Evolutionary conservation across 148 eudicot species (phyloP).

Genomic region (Spergularia marina): DNA sequence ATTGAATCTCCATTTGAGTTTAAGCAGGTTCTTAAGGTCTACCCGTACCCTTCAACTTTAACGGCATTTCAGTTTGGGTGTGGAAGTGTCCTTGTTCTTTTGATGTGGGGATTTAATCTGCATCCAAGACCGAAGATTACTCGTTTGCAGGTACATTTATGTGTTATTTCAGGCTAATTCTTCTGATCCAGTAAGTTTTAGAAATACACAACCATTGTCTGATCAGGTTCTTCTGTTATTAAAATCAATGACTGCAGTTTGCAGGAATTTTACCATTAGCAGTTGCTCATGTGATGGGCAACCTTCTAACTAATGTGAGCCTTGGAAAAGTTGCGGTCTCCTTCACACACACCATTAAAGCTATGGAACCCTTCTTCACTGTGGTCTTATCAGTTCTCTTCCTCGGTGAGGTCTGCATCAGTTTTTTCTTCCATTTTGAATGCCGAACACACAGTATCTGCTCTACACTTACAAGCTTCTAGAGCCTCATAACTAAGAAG

Average conservation of each 20-base stretch:
- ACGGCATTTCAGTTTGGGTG: slow-evolving; percentile 36
- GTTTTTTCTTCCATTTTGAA: not conserved
- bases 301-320: slow-evolving; percentile 64
- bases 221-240: too few relatives aligned
- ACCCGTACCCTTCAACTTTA: slow-evolving; percentile 31
- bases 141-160: slow-evolving; percentile 26
- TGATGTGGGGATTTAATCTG: slow-evolving; percentile 35
- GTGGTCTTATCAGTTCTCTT: slow-evolving; percentile 60
- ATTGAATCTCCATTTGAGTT: not conserved
- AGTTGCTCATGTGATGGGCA: slow-evolving; percentile 61
- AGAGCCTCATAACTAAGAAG: too few relatives aligned
- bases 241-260: slow-evolving; percentile 32
- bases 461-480: too few relatives aligned
- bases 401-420: slow-evolving; percentile 47
- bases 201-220: not conserved
- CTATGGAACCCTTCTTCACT: slow-evolving; percentile 81
- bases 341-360: slow-evolving; percentile 79
- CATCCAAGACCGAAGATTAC: slow-evolving; percentile 32
- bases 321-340: slow-evolving; percentile 78
- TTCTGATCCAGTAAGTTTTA: too few relatives aligned
- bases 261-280: slow-evolving; percentile 51
- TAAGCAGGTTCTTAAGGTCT: slow-evolving; percentile 30
- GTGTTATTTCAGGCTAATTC: not conserved
- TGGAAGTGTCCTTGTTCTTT: slow-evolving; percentile 34
- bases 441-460: not conserved